These are phyloP conservation scores for Penicillium sclerotiorum DNA, from an alignment of 2,329 filamentous ascomycete genomes.

Conservation along the genomic window DNA sequence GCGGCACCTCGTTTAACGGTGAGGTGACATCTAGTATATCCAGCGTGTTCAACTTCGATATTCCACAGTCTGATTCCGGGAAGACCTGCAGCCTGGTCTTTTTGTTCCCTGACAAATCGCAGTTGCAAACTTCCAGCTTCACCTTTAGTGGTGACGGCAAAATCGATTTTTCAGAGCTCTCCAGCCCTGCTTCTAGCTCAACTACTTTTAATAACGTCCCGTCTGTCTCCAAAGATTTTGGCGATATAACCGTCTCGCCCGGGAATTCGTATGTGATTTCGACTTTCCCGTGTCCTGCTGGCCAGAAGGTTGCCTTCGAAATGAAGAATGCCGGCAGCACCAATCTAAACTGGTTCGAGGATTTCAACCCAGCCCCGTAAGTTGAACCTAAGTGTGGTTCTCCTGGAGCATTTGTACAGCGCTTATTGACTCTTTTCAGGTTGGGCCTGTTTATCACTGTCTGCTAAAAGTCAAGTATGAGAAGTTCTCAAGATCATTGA, in stretches of 20 bases:
- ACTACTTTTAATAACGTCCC: constrained; percentile 62
- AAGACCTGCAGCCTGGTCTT: constrained; percentile 68
- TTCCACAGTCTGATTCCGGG: constrained; percentile 56
- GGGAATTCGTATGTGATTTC: constrained; percentile 59
- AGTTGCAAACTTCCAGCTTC: constrained; percentile 63
- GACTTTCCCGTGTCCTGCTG: constrained; percentile 59
- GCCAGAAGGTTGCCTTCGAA: constrained; percentile 55
- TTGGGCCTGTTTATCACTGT: not conserved
- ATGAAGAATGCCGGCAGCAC: constrained; percentile 56
- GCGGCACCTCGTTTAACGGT: constrained; percentile 60
- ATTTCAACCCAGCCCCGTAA: constrained; percentile 59
- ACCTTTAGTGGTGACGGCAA: constrained; percentile 59
- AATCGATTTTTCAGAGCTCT: constrained; percentile 57
- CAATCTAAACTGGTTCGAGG: constrained; percentile 64
- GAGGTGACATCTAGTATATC: constrained; percentile 56
- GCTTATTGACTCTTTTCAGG: not conserved
- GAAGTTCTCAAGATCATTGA: too few species aligned
- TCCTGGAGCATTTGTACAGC: not conserved
- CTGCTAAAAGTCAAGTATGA: too few species aligned
- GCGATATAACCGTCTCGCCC: constrained; percentile 49
- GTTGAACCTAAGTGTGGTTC: too few species aligned
- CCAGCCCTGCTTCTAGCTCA: constrained; percentile 44
- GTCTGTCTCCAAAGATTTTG: constrained; percentile 47
- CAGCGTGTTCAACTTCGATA: constrained; percentile 71
- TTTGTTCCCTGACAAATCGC: constrained; percentile 60